Evolutionary conservation across 495 filamentous ascomycete genomes (phyloP), one percentile per base, ranked within the genome.

Genomic region (Aspergillus coremiiformis): DNA sequence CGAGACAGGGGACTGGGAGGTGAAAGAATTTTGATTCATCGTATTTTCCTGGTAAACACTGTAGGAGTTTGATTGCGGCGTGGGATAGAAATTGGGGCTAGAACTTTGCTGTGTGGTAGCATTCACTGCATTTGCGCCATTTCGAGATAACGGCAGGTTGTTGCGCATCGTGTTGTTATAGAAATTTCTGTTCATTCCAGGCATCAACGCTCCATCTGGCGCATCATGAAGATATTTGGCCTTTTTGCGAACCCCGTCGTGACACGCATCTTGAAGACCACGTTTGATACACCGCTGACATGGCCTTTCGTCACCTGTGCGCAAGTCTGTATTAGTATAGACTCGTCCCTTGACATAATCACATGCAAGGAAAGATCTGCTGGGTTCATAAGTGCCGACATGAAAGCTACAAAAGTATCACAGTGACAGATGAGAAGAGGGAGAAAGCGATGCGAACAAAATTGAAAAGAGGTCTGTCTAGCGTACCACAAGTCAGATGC

Each of bases 191-290:
- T 68, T 66, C 23, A 79, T 70, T 20, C 77, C 78, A 51, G 83
- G 80, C 71, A 84, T 78, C 59, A 86, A 67, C 49, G 80, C 81
- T 53, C 93, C 90, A 49, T 87, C 80, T 32, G 91, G 89, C 22
- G 92, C 90, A 74, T 96, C 93, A 69, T 96, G 91, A 43, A 98
- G 85, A 72, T 98, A 98, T 67, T 98, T 98, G 55, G 93, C 93
- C 76, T 97, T 98, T 70, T 98, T 97, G 53, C 93, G 86, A 33
- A 96, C 89, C 37, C 93, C 93, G 62, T 98, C 93, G 63, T 95
- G 89, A 65, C 93, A 98, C 33, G 78, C 79, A 65, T 95, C 89
- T 54, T 89, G 86, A 41, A 96, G 79, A 17, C 89, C 87, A 42
- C 92, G 85, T 67, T 96, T 96, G 54, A 96, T 88, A 69, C 93